Evolutionary conservation across 805 yeast genomes (phyloP).

Genomic region (Pichia manshurica): DNA sequence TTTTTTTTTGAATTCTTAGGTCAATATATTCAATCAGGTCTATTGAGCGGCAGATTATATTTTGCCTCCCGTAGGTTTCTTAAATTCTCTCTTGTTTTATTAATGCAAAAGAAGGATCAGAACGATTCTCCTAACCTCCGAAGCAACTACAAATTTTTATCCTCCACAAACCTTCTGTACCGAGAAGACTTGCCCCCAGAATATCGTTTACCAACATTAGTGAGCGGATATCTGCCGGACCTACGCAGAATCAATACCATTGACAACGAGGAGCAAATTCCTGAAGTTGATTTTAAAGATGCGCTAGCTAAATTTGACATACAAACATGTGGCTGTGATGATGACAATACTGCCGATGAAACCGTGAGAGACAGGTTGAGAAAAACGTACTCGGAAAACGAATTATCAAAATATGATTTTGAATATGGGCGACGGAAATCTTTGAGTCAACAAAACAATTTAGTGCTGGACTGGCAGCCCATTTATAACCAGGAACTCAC

Average conservation of each 20-base stretch:
- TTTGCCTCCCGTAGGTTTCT: not conserved
- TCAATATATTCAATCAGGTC: too few relatives aligned
- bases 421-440: conserved; percentile 24
- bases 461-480: not conserved
- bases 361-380: conserved; percentile 26
- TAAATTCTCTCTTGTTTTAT: not conserved
- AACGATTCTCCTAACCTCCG: not conserved
- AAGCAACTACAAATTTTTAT: conserved; percentile 12
- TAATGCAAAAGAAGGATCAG: conserved; percentile 1
- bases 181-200: conserved; percentile 15
- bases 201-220: conserved; percentile 19
- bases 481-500: not conserved
- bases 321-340: not conserved
- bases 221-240: conserved; percentile 17
- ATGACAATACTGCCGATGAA: conserved; percentile 3
- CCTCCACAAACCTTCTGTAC: conserved; percentile 13
- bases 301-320: conserved; percentile 15
- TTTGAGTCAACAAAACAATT: not conserved
- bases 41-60: not conserved
- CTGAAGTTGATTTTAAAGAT: conserved; percentile 21
- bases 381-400: conserved; percentile 61
- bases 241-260: conserved; percentile 21
- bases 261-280: conserved; percentile 29
- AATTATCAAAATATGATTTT: conserved; percentile 52
- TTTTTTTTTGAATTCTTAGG: too few relatives aligned